Base-by-base conservation (phyloP, 176 grass and related monocot genomes). In the Thalia dealbata region DNA sequence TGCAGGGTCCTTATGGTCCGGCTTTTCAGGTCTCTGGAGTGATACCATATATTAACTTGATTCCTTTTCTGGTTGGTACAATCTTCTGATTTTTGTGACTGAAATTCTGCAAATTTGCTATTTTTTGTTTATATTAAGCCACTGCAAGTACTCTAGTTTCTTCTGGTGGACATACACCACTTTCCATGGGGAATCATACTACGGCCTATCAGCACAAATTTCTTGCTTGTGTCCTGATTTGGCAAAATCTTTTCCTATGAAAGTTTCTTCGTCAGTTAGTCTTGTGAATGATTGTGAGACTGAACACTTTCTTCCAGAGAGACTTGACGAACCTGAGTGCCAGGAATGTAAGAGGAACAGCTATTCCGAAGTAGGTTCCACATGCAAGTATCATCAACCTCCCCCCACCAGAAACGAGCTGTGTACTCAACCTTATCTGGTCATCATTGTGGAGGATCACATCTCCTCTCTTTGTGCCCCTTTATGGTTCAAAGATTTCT, bases 11-110 rank as follows among this genome's bases (percentile, higher is more conserved):
- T 82, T 97, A 91, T 84, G 76, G 78, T 61, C 78, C 85, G 78
- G 82, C 92, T 84, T 66, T 97, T 78, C 70, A 88, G 64, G 83
- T 87, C 6, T 82, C 89, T 72, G 65, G 82, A 77, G 81, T 88
- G 28, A 73, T 97, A 50, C 93, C 85, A 38, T 73, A 87, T 78
- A 87, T 83, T 52, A 87, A 87, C 72, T 97, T 89, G 86, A 90
- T 81, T 79, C 84, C 87, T 67, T 97, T 92, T 78, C 61, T 84
- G 82, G 93, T 92, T 64, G 76, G 82, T 77, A 71, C 30, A 35
- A 66, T 41, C 10, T 45, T 16, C 26, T 7, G 15, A 18, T 10
- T 3, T 41, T 13, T 19, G 21, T 67, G 28, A 42, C 30, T 38
- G 1, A 0, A 41, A 41, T 67, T 67, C 30, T 67, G 64, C 16